Percentiles rank a stretch among this genome's conserved stretches.
phyloP scores from a whole-genome alignment of 805 yeast species.

The Candida coquimbonensis region DNA sequence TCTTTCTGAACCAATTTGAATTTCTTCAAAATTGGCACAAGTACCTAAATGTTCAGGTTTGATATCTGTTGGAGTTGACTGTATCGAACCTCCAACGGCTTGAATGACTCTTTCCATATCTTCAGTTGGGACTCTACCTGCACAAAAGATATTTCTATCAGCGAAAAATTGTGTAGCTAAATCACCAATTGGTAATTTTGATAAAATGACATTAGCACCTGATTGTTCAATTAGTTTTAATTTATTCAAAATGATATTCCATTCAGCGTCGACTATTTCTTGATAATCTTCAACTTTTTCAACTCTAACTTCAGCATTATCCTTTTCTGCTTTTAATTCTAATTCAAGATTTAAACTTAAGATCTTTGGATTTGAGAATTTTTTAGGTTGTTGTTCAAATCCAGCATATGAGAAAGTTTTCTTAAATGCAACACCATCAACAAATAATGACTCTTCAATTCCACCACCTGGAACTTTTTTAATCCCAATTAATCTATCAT shows the following conservation, averaged over 20 bases:
- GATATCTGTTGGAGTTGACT: slow-evolving; percentile 70
- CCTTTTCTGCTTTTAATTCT: slow-evolving; percentile 96
- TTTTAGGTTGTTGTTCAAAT: slow-evolving; percentile 96
- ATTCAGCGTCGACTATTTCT: slow-evolving; percentile 97
- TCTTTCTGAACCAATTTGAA: slow-evolving; percentile 93
- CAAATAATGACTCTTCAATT: slow-evolving; percentile 84
- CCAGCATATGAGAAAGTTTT: slow-evolving; percentile 98
- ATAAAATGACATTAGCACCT: slow-evolving; percentile 89
- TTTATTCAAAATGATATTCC: slow-evolving; percentile 88
- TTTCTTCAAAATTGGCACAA: slow-evolving; percentile 82
- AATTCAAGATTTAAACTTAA: slow-evolving; percentile 84
- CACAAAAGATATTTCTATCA: slow-evolving; percentile 92
- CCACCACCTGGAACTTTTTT: slow-evolving; percentile 95
- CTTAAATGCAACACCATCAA: slow-evolving; percentile 94
- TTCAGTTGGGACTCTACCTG: slow-evolving; percentile 85
- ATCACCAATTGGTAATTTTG: slow-evolving; percentile 95
- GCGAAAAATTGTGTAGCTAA: slow-evolving; percentile 98
- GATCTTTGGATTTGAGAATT: slow-evolving; percentile 71
- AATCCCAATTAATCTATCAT: slow-evolving; percentile 87
- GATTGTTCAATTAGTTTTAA: slow-evolving; percentile 73
- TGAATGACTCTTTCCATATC: slow-evolving; percentile 88
- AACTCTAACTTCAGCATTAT: slow-evolving; percentile 96
- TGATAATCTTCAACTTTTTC: slow-evolving; percentile 92
- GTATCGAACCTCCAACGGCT: slow-evolving; percentile 91
- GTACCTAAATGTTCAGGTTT: slow-evolving; percentile 70